Percentiles rank a stretch among this genome's conserved stretches.
Conservation (phyloP, 805 yeast genomes). For the Candida orba region DNA sequence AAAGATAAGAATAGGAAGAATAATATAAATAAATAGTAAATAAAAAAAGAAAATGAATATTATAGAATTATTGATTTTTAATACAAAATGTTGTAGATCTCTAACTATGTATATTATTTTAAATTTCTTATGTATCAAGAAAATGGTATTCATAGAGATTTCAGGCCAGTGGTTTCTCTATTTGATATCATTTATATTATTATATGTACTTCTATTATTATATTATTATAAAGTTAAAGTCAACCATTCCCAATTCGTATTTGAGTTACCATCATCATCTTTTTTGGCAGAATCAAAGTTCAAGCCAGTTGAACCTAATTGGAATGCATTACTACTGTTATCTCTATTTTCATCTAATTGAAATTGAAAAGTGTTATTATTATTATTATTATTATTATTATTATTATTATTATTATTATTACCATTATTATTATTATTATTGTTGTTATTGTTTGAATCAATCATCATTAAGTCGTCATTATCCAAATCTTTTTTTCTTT, state of each 20-base stretch:
- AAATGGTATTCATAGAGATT: too few relatives aligned
- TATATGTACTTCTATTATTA: too few relatives aligned
- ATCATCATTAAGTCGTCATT: background rate
- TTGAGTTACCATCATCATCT: conserved; percentile 12
- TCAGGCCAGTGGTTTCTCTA: too few relatives aligned
- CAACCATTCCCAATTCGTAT: conserved; percentile 26
- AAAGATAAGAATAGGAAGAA: too few relatives aligned
- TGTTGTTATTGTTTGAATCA: conserved; percentile 1
- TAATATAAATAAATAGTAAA: background rate
- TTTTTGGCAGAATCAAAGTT: conserved; percentile 1
- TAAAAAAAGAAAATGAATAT: background rate
- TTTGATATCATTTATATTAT: too few relatives aligned
- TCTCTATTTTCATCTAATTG: background rate
- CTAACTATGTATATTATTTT: too few relatives aligned
- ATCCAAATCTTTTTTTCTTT: background rate
- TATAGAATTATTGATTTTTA: background rate
- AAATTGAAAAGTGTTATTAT: background rate
- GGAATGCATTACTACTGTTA: conserved; percentile 1
- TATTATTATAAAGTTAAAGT: conserved; percentile 18
- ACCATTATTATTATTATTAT: background rate
- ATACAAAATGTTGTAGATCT: background rate
- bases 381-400: background rate
- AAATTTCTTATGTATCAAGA: too few relatives aligned
- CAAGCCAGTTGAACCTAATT: conserved; percentile 8
- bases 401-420: background rate